Percentiles rank a stretch among this genome's conserved stretches.
phyloP scores from a whole-genome alignment of 1,284 basidiomycete species.

The Leccinum pallidistipes region DNA sequence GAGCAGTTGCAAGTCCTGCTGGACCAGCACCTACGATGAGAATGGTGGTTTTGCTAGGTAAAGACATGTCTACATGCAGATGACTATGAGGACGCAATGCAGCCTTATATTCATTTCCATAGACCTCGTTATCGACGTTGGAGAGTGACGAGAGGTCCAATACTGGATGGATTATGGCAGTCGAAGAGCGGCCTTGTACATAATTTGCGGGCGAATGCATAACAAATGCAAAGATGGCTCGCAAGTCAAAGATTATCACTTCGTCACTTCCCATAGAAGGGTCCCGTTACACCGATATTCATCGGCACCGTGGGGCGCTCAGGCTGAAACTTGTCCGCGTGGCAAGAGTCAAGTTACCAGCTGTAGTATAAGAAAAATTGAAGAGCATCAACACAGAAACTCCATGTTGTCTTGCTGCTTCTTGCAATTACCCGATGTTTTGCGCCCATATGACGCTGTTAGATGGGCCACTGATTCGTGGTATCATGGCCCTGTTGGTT shows the following conservation, averaged over 20 bases:
- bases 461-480: not conserved
- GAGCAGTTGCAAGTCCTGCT: conserved; percentile 23
- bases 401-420: not conserved
- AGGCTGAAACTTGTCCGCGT: not conserved
- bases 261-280: not conserved
- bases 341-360: not conserved
- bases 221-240: not conserved
- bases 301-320: not conserved
- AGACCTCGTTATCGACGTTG: not conserved
- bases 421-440: not conserved
- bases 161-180: not conserved
- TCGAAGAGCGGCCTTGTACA: not conserved
- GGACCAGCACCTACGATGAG: conserved; percentile 35
- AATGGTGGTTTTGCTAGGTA: conserved; percentile 27
- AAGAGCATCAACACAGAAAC: not conserved
- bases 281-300: not conserved
- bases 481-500: not conserved
- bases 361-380: not conserved
- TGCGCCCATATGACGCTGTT: not conserved
- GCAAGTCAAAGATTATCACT: not conserved
- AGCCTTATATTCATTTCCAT: not conserved
- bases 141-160: not conserved
- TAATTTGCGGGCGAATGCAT: not conserved
- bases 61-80: conserved; percentile 13
- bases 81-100: not conserved